Evolutionary conservation across 345 rosid species (phyloP).

Genomic region (Xanthoceras sorbifolium): DNA sequence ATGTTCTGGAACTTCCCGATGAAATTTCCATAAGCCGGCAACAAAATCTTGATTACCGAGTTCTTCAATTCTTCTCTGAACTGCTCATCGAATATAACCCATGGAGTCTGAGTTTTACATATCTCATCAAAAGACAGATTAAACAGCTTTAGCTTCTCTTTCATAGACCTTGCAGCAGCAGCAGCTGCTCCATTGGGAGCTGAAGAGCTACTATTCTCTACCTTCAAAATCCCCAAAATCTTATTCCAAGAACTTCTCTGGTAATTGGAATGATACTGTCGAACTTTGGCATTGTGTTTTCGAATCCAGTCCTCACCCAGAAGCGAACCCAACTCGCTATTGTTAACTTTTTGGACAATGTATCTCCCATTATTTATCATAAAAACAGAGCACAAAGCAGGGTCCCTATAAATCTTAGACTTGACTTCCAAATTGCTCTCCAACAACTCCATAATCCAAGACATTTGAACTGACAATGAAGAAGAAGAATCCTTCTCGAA

Average conservation of each 20-base stretch:
- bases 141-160: conserved; percentile 65
- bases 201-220: conserved; percentile 37
- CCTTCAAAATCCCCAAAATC: conserved; percentile 57
- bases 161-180: conserved; percentile 48
- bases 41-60: conserved; percentile 44
- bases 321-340: conserved; percentile 64
- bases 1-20: conserved; percentile 52
- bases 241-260: conserved; percentile 80
- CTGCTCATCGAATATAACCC: conserved; percentile 71
- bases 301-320: conserved; percentile 85
- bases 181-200: conserved; percentile 31
- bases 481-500: conserved; percentile 68
- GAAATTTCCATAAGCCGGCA: conserved; percentile 65
- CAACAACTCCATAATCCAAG: conserved; percentile 89
- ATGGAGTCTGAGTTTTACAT: conserved; percentile 55
- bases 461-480: conserved; percentile 68
- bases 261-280: conserved; percentile 55
- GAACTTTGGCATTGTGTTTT: conserved; percentile 74
- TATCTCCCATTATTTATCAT: conserved; percentile 89
- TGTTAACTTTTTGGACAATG: conserved; percentile 83
- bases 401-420: conserved; percentile 71
- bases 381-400: conserved; percentile 62
- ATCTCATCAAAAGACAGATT: conserved; percentile 51
- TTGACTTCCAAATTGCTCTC: conserved; percentile 91
- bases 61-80: conserved; percentile 58